Evolutionary conservation across 768 basidiomycete species (phyloP), one percentile per base, ranked within the genome.

Genomic region (Trametopsis cervina): DNA sequence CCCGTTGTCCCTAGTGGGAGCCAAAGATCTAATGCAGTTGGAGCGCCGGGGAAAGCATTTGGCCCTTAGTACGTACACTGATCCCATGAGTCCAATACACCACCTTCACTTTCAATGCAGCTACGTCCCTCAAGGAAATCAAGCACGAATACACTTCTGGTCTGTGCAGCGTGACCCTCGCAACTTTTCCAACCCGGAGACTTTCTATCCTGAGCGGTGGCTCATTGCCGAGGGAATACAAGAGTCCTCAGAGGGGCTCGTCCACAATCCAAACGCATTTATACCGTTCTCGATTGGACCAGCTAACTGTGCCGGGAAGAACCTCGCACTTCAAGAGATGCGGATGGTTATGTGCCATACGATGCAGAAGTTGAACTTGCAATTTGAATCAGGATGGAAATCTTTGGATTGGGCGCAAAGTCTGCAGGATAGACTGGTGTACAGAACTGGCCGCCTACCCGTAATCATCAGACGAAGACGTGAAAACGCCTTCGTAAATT

Each of bases 221-320:
- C 54, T 70, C 25, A 29, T 46, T 26, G 25, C 26, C 5, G 42
- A 36, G 20, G 46, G 24, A 4, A 21, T 23, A 2, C 42, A 24
- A 18, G 20, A 29, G 18, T 26, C 40, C 4, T 17, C 40, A 13
- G 47, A 41, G 2, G 22, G 39, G 33, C 46, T 58, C 46, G 49
- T 59, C 36, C 53, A 57, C 47, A 65, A 71, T 51, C 26, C 52
- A 7, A 45, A 46, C 33, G 70, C 63, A 17, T 74, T 69, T 61
- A 60, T 69, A 29, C 71, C 74, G 4, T 73, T 73, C 55, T 73
- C 72, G 24, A 59, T 63, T 37, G 77, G 78, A 0, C 75, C 76
- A 10, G 66, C 69, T 13, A 75, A 75, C 53, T 80, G 79, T 54
- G 70, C 67, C 11, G 77, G 77, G 17, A 71, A 67, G 54, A 54